Conservation (phyloP, 371 early-diverging fungal species). For the Funneliformis caledonium region DNA sequence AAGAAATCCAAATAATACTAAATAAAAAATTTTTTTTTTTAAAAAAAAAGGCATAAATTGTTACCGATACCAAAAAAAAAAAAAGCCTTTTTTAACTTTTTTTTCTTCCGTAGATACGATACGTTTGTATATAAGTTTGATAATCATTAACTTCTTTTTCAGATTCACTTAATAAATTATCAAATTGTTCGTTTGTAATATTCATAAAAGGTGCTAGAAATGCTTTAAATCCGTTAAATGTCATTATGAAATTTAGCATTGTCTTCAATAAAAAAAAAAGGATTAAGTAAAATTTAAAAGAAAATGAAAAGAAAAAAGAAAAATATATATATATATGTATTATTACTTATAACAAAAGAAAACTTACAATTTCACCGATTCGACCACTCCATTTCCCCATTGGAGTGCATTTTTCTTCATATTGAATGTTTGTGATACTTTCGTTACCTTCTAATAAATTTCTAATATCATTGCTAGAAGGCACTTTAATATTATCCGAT, state of each 20-base stretch:
- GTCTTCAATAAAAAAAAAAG: background rate
- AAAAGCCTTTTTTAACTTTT: too few species aligned
- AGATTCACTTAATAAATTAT: background rate
- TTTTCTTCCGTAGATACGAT: slow-evolving; percentile 13
- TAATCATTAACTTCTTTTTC: slow-evolving; percentile 13
- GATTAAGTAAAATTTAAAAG: background rate
- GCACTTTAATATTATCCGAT: background rate
- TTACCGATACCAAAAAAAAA: too few species aligned
- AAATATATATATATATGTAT: too few species aligned
- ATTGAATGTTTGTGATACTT: background rate
- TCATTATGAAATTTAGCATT: background rate
- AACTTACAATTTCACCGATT: slow-evolving; percentile 26
- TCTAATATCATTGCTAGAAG: background rate
- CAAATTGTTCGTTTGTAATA: slow-evolving; percentile 4
- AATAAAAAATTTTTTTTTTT: too few species aligned
- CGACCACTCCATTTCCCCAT: slow-evolving; percentile 18
- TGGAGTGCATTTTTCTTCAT: slow-evolving; percentile 3
- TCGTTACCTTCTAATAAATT: background rate
- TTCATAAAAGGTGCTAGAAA: slow-evolving; percentile 14
- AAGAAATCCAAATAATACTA: too few species aligned
- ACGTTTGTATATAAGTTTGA: slow-evolving; percentile 3
- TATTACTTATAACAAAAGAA: background rate
- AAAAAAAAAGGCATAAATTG: too few species aligned
- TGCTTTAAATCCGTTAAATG: background rate
- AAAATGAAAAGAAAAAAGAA: background rate